Conservation (phyloP, 345 rosid species). For the Lepidium africanum region DNA sequence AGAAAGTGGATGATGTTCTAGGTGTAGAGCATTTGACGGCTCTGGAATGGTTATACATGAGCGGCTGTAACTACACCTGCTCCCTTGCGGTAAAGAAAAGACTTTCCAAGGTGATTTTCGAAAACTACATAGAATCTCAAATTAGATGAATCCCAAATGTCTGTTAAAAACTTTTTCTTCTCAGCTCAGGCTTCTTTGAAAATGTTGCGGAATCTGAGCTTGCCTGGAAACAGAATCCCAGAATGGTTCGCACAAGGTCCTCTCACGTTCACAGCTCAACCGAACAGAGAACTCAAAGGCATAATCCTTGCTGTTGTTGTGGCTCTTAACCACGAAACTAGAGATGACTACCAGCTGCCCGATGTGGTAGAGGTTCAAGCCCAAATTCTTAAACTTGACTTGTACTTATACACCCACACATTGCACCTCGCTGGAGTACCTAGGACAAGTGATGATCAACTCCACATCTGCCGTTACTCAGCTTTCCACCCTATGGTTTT, state of each 20-base stretch:
- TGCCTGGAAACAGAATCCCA: slow-evolving; percentile 57
- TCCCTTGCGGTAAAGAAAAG: slow-evolving; percentile 6
- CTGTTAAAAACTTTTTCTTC: background rate
- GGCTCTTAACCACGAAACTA: slow-evolving; percentile 28
- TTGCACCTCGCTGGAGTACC: slow-evolving; percentile 47
- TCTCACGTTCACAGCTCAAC: slow-evolving; percentile 28
- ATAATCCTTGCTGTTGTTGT: slow-evolving; percentile 43
- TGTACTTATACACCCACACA: background rate
- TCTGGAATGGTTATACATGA: slow-evolving; percentile 11
- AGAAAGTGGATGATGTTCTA: slow-evolving; percentile 8
- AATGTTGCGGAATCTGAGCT: slow-evolving; percentile 33
- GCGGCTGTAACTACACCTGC: slow-evolving; percentile 1
- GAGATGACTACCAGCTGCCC: slow-evolving; percentile 28
- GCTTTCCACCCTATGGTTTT: slow-evolving; percentile 27
- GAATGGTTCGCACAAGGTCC: slow-evolving; percentile 42
- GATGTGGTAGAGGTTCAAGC: slow-evolving; percentile 34
- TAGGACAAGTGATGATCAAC: slow-evolving; percentile 33
- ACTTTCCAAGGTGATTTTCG: slow-evolving; percentile 13
- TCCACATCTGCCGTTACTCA: slow-evolving; percentile 46
- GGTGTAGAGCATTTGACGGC: slow-evolving; percentile 3
- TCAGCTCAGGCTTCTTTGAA: slow-evolving; percentile 38
- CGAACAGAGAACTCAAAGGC: slow-evolving; percentile 35
- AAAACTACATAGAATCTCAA: background rate
- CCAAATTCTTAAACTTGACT: slow-evolving; percentile 22
- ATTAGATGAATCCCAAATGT: background rate